Conservation (phyloP, 192 early-diverging fungal species). For the Coemansia biformis region DNA sequence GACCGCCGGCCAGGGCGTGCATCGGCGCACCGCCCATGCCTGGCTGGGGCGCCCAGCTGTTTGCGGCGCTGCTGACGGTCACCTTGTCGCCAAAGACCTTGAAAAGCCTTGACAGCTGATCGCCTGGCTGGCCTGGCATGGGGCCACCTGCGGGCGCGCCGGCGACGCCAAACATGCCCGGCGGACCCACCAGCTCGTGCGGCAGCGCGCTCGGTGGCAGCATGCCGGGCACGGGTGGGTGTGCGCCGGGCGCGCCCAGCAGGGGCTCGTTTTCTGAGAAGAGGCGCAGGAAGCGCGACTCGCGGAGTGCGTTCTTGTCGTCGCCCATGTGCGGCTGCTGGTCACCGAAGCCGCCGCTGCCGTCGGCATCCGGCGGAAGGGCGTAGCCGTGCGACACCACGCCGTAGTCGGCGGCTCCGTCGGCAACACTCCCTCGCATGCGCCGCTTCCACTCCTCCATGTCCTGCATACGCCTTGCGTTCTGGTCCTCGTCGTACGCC, state of each 20-base stretch:
- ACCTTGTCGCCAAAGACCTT: conserved; percentile 47
- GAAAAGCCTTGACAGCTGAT: conserved; percentile 41
- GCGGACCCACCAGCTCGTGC: not conserved
- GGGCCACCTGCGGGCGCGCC: too few species aligned
- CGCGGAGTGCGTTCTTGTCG: conserved; percentile 8
- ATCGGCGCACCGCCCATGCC: not conserved
- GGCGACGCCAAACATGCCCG: not conserved
- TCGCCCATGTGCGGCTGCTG: conserved; percentile 4
- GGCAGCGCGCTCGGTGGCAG: not conserved
- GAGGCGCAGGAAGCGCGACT: conserved; percentile 42
- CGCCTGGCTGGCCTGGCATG: conserved; percentile 4
- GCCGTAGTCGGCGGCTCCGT: too few species aligned
- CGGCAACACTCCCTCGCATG: conserved; percentile 23
- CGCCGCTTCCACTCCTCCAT: conserved; percentile 51
- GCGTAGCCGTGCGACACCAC: too few species aligned
- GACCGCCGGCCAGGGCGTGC: too few species aligned
- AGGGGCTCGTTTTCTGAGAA: conserved; percentile 8
- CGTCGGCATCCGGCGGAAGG: too few species aligned
- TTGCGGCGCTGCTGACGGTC: conserved; percentile 15
- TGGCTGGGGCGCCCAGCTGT: too few species aligned
- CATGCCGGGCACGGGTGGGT: too few species aligned
- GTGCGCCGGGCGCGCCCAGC: not conserved
- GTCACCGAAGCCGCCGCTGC: not conserved
- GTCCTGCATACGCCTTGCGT: conserved; percentile 34
- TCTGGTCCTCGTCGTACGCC: conserved; percentile 38